Percentiles rank a stretch among this genome's conserved stretches.
phyloP scores from a whole-genome alignment of 2,329 filamentous ascomycete genomes.

The Paecilomyces fulvus region DNA sequence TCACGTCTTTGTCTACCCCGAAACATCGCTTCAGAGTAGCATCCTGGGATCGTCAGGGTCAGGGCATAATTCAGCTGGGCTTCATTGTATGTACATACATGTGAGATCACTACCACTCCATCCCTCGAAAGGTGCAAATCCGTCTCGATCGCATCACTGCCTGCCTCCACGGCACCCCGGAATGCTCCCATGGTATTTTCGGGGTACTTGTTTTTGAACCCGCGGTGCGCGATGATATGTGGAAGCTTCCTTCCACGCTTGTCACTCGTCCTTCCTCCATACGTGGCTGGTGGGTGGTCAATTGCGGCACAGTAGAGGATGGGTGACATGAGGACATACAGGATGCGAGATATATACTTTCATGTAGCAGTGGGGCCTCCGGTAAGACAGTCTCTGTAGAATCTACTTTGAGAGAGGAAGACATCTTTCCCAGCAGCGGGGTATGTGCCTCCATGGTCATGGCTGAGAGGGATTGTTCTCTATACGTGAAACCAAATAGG shows the following conservation, averaged over 20 bases:
- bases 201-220: slow-evolving; percentile 60
- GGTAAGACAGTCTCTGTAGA: not conserved
- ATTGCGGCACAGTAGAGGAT: not conserved
- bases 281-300: not conserved
- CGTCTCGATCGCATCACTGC: slow-evolving; percentile 76
- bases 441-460: not conserved
- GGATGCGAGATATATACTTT: not conserved
- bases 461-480: not conserved
- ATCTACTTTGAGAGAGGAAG: not conserved
- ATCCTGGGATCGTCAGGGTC: slow-evolving; percentile 45
- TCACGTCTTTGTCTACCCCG: slow-evolving; percentile 61
- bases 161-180: slow-evolving; percentile 60
- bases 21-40: slow-evolving; percentile 71
- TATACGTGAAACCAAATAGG: not conserved
- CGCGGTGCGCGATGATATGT: slow-evolving; percentile 36
- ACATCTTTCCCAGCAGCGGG: not conserved
- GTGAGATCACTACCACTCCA: slow-evolving; percentile 74
- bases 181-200: slow-evolving; percentile 85
- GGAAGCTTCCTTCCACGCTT: slow-evolving; percentile 11
- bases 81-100: slow-evolving; percentile 53
- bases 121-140: slow-evolving; percentile 79
- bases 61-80: not conserved
- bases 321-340: not conserved
- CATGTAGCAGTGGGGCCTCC: not conserved
- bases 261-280: not conserved